Evolutionary conservation across 148 eudicot species (phyloP), one percentile per base, ranked within the genome.

Genomic region (Spergularia bocconei): DNA sequence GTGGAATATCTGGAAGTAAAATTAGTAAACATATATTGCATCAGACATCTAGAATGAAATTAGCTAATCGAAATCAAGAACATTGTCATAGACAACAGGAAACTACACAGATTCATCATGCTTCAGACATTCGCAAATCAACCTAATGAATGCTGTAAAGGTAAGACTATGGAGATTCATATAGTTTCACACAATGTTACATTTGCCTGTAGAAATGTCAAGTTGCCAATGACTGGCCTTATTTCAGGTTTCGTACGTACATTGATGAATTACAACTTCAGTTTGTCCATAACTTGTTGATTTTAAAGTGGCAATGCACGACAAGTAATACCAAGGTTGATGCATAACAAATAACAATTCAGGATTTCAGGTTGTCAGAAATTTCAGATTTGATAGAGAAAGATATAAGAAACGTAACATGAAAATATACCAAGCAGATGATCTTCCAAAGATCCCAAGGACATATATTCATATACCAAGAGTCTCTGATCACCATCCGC

Each of bases 401-500:
- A n/a, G 11, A 74, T 29, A 3, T 33, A 67, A 48, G 33, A 47
- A 52, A 4, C 36, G 29, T 21, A 55, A 55, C 11, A 9, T 39
- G 15, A 25, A 63, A 44, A 67, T 83, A 67, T 83, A 86, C 89
- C 89, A 17, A 86, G 69, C 50, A 86, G 55, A 82, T 79, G 89
- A 71, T 77, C 87, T 75, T 86, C 89, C 53, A 86, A 77, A 67
- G 89, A 86, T 13, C 89, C 89, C 58, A 77, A 13, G 58, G 85
- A 53, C 89, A 86, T 86, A 52, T 29, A 86, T 72, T 86, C 87
- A 61, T 86, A 86, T 6, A 86, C 89, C 41, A 86, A 77, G 57
- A 86, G 83, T 70, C 87, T 82, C 64, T 86, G 89, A 71, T 84
- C 87, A 13, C 89, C 89, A 77, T 84, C 89, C 48, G 86, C 80